These are phyloP conservation scores for Sugiyamaella neomexicana DNA, from an alignment of 1,139 yeast genomes.

Conservation along the genomic window DNA sequence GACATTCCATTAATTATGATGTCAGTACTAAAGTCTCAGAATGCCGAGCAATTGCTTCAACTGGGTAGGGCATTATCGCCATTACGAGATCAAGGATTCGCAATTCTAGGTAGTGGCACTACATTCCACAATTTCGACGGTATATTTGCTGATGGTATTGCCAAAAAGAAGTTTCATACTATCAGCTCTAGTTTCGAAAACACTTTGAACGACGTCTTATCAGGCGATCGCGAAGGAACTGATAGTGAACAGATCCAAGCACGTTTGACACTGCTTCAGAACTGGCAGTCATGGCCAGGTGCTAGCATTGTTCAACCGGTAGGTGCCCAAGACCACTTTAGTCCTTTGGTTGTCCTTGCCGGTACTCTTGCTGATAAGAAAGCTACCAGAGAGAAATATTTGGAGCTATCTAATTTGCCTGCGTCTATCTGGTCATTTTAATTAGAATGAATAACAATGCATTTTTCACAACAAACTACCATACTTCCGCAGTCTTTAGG, in stretches of 20 bases:
- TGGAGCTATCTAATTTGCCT: constrained; percentile 13
- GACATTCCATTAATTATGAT: constrained; percentile 22
- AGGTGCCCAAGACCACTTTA: constrained; percentile 20
- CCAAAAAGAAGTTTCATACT: constrained; percentile 10
- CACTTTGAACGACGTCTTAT: constrained; percentile 8
- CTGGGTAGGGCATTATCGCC: constrained; percentile 18
- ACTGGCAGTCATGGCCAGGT: constrained; percentile 20
- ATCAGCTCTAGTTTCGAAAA: constrained; percentile 8
- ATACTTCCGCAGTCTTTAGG: too few species aligned
- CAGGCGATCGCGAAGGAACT: constrained; percentile 5
- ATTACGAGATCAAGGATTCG: constrained; percentile 19
- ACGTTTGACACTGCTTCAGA: constrained; percentile 7
- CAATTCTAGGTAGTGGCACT: constrained; percentile 20
- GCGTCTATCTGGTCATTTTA: constrained; percentile 19
- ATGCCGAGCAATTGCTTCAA: constrained; percentile 13
- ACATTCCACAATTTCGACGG: constrained; percentile 21
- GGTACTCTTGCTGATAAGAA: constrained; percentile 14
- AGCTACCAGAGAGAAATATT: constrained; percentile 11
- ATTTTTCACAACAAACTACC: too few species aligned
- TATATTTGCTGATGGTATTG: constrained; percentile 9
- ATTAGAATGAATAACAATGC: not conserved
- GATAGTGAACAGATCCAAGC: constrained; percentile 6
- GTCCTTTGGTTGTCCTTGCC: constrained; percentile 21
- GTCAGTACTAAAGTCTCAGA: constrained; percentile 21
- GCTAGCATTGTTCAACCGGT: constrained; percentile 19